These are phyloP conservation scores for Fraxinus platypoda DNA, from an alignment of 305 asterid species.

Conservation along the genomic window DNA sequence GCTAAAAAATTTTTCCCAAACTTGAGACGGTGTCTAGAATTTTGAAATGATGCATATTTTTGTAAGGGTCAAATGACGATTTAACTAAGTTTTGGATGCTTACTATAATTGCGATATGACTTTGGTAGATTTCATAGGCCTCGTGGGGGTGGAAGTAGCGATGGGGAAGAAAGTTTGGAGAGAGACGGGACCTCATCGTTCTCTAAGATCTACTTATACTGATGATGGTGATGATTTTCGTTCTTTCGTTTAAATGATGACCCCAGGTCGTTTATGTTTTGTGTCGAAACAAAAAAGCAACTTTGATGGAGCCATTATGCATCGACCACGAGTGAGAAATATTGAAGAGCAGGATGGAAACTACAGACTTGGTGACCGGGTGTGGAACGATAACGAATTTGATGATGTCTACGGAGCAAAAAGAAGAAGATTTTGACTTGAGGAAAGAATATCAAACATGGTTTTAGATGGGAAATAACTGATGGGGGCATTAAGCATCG, in stretches of 20 bases:
- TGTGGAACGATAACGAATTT: constrained; percentile 71
- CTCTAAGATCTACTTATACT: constrained; percentile 51
- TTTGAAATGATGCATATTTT: no score
- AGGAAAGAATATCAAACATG: not conserved
- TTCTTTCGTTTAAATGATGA: constrained; percentile 47
- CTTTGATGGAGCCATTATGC: constrained; percentile 63
- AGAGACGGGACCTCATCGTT: constrained; percentile 34
- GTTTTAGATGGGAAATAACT: not conserved
- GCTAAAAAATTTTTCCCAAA: no score
- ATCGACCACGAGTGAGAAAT: constrained; percentile 51
- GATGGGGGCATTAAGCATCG: not conserved
- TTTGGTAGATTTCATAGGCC: no score
- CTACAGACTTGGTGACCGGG: constrained; percentile 51
- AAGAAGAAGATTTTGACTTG: constrained; percentile 58
- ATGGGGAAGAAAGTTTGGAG: constrained; percentile 64
- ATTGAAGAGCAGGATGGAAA: constrained; percentile 63
- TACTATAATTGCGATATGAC: no score
- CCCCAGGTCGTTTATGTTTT: constrained; percentile 58
- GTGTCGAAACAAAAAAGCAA: constrained; percentile 70
- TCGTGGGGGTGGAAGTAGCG: constrained; percentile 5
- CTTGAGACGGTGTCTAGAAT: no score
- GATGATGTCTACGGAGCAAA: constrained; percentile 47
- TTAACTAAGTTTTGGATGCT: no score
- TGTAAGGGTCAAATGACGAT: no score
- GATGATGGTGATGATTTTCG: constrained; percentile 32